Conservation (phyloP, 495 filamentous ascomycete species). For the Xylaria curta region DNA sequence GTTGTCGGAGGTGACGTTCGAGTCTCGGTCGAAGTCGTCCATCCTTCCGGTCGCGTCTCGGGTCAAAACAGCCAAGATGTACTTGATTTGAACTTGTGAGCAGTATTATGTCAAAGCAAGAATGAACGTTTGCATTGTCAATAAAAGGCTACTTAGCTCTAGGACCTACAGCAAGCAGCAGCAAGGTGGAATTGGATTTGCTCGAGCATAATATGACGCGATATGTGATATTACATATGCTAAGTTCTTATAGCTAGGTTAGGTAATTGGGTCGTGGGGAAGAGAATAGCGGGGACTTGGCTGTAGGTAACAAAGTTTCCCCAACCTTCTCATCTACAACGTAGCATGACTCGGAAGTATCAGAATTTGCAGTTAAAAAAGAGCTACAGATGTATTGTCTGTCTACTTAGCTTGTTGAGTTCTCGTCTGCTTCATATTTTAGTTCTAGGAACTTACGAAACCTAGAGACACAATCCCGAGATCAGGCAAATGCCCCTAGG, state of each 20-base stretch:
- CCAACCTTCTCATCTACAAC: background rate
- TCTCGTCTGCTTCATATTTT: background rate
- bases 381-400: conserved; percentile 1
- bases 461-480: background rate
- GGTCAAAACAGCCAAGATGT: background rate
- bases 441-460: background rate
- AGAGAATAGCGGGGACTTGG: too few species aligned
- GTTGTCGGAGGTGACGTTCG: conserved; percentile 72
- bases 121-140: background rate
- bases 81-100: background rate
- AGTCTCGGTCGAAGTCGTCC: conserved; percentile 53
- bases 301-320: too few species aligned
- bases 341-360: background rate
- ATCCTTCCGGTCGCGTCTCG: conserved; percentile 20
- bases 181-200: background rate
- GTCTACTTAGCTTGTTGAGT: background rate
- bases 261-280: too few species aligned
- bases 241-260: too few species aligned
- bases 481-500: too few species aligned
- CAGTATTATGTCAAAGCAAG: background rate
- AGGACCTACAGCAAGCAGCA: background rate
- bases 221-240: background rate
- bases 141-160: background rate
- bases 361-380: background rate
- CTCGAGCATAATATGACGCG: background rate